Conservation (phyloP, 2,329 filamentous ascomycete genomes). For the Aspergillus neotritici region DNA sequence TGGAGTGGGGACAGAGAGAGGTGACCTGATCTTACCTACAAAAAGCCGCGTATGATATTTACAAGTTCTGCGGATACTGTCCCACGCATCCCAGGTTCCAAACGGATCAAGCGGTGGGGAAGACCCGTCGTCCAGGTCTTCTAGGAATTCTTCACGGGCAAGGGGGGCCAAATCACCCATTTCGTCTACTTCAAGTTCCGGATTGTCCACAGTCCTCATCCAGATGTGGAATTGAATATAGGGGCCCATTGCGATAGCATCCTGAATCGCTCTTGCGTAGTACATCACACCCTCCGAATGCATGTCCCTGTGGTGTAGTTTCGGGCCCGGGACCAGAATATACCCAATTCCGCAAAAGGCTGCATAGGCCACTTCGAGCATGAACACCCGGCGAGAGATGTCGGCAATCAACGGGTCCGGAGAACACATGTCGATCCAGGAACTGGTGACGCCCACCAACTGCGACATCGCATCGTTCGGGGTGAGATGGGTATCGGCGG, state of each 20-base stretch:
- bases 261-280: conserved; percentile 77
- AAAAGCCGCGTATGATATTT: conserved; percentile 75
- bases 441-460: conserved; percentile 71
- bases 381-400: conserved; percentile 82
- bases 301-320: conserved; percentile 52
- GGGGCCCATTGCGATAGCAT: conserved; percentile 67
- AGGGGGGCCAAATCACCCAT: conserved; percentile 43
- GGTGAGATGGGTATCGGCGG: conserved; percentile 57
- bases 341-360: conserved; percentile 88
- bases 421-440: conserved; percentile 89
- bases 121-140: conserved; percentile 24
- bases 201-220: conserved; percentile 74
- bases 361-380: conserved; percentile 87
- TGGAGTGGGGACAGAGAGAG: not conserved
- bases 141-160: conserved; percentile 38
- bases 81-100: conserved; percentile 89
- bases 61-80: conserved; percentile 77
- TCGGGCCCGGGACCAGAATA: conserved; percentile 74
- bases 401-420: conserved; percentile 75
- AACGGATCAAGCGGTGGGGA: conserved; percentile 61
- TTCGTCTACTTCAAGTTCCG: conserved; percentile 47
- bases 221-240: conserved; percentile 77
- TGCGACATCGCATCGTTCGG: conserved; percentile 76
- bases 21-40: conserved; percentile 61
- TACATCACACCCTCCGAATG: conserved; percentile 54